Conservation (phyloP, 148 eudicot genomes). For the Hydrangea macrophylla region DNA sequence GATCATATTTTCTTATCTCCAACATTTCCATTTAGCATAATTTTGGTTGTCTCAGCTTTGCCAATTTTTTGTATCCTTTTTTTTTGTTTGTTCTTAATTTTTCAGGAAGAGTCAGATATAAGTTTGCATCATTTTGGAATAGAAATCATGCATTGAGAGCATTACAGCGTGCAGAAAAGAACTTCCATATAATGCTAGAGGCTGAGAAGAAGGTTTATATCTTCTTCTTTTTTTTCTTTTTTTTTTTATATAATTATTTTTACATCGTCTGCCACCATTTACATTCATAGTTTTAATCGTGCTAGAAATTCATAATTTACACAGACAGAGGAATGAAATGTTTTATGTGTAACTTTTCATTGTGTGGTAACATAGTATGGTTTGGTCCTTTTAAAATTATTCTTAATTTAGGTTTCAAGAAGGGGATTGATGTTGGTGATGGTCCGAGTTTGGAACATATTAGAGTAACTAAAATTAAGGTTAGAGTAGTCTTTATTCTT, state of each 20-base stretch:
- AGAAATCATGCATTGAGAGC: constrained; percentile 72
- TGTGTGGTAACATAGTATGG: background rate
- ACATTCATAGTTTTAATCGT: background rate
- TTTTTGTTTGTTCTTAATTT: too few relatives aligned
- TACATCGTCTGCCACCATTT: background rate
- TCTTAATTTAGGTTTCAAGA: background rate
- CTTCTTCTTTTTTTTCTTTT: constrained; percentile 5
- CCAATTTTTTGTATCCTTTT: constrained; percentile 1
- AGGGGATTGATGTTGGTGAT: background rate
- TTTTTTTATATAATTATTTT: background rate
- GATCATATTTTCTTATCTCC: background rate
- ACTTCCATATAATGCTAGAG: constrained; percentile 65
- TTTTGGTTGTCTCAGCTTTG: background rate
- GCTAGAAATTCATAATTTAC: background rate
- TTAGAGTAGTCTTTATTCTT: constrained; percentile 30
- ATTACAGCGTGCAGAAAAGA: constrained; percentile 64
- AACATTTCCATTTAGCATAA: background rate
- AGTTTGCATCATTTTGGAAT: constrained; percentile 98
- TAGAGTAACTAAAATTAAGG: too few relatives aligned
- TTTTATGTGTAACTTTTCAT: background rate
- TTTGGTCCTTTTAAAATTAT: background rate
- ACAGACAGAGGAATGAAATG: background rate
- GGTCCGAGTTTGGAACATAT: background rate
- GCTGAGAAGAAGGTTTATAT: constrained; percentile 83
- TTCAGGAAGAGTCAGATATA: constrained; percentile 95